phyloP scores from a whole-genome alignment of 1,139 yeast genomes.

The Blastobotrys arbuscula region DNA sequence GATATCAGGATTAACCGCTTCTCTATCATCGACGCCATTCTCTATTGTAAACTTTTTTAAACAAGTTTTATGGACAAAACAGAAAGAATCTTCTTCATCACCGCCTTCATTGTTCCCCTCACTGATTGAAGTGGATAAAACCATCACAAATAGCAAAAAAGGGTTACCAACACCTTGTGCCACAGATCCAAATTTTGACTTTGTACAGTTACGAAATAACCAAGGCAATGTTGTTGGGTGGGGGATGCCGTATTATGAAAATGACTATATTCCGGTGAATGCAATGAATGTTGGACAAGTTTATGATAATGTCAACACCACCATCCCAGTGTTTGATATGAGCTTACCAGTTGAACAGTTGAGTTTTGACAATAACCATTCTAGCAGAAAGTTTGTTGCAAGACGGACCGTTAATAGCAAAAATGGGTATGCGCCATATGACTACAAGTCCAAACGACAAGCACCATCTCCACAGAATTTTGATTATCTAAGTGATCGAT shows the following conservation, averaged over 20 bases:
- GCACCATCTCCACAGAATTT: background rate
- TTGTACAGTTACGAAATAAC: conserved; percentile 23
- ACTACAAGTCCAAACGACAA: conserved; percentile 1
- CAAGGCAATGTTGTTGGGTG: conserved; percentile 27
- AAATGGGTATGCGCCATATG: conserved; percentile 5
- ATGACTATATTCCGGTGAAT: background rate
- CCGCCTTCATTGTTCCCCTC: conserved; percentile 11
- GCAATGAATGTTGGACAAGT: background rate
- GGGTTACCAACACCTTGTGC: conserved; percentile 27
- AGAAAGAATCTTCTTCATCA: background rate
- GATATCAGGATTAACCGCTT: conserved; percentile 2
- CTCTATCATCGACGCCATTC: background rate
- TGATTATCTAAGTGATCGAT: conserved; percentile 2
- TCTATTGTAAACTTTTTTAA: conserved; percentile 7
- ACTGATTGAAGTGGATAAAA: conserved; percentile 5
- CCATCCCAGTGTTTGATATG: conserved; percentile 1
- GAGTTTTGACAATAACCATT: background rate
- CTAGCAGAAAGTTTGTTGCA: conserved; percentile 11
- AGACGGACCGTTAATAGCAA: conserved; percentile 5
- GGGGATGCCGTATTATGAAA: conserved; percentile 18
- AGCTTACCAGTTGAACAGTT: background rate
- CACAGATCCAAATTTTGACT: conserved; percentile 24
- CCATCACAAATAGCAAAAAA: conserved; percentile 4
- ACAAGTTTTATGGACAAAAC: background rate
- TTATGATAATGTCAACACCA: background rate